Evolutionary conservation across 495 filamentous ascomycete species (phyloP).

Genomic region (Trichoderma parareesei): DNA sequence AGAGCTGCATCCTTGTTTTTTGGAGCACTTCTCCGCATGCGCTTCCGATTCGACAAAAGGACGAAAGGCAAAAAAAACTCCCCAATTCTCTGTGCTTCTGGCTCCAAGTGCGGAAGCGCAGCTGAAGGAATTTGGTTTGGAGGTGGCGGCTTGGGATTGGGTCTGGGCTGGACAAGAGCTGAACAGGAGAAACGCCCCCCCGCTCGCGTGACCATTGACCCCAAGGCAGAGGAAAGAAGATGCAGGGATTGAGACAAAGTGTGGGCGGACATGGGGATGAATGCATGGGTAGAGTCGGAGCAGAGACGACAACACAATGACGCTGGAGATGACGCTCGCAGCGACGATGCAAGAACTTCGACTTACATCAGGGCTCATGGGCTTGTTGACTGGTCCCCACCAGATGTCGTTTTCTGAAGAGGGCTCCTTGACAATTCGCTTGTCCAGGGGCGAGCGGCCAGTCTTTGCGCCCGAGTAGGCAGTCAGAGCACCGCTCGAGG

Average conservation of each 20-base stretch:
- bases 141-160: background rate
- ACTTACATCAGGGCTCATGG: constrained; percentile 94
- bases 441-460: constrained; percentile 91
- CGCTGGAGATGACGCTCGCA: constrained; percentile 6
- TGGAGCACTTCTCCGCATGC: constrained; percentile 2
- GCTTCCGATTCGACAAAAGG: constrained; percentile 4
- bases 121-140: background rate
- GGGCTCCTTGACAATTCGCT: constrained; percentile 91
- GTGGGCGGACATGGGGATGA: background rate
- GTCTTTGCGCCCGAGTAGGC: constrained; percentile 98
- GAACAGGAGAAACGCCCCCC: background rate
- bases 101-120: too few relatives aligned
- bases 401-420: constrained; percentile 85
- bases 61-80: background rate
- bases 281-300: constrained; percentile 10
- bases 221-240: background rate
- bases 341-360: constrained; percentile 1
- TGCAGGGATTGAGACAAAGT: background rate
- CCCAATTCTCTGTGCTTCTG: background rate
- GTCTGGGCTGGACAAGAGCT: background rate
- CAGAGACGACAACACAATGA: constrained; percentile 7
- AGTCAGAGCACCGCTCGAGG: constrained; percentile 85
- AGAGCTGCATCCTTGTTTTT: constrained; percentile 2
- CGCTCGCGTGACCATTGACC: constrained; percentile 9
- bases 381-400: constrained; percentile 91